Percentiles rank a stretch among this genome's conserved stretches.
Evolutionary conservation across 2,329 filamentous ascomycete genomes (phyloP).

Genomic region (Paraconiothyrium brasiliense): DNA sequence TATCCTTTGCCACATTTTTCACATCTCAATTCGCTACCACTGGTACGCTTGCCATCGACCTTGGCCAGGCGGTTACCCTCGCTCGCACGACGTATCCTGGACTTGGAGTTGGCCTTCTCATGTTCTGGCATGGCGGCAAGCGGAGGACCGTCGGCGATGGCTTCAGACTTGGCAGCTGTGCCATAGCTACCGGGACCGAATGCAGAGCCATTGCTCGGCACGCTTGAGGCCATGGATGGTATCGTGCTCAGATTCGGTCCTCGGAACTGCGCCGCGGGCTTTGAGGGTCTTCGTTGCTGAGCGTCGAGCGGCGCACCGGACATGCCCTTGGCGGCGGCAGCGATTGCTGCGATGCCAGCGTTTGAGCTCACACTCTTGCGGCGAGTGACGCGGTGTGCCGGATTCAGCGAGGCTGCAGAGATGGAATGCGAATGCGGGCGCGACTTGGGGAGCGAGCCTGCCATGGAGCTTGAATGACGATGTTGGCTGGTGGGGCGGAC

Average conservation of each 20-base stretch:
- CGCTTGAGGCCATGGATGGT: slow-evolving; percentile 72
- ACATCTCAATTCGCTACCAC: slow-evolving; percentile 88
- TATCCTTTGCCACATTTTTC: slow-evolving; percentile 99
- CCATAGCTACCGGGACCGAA: slow-evolving; percentile 49
- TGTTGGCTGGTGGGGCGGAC: slow-evolving; percentile 57
- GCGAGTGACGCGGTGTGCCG: slow-evolving; percentile 85
- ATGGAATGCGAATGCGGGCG: slow-evolving; percentile 85
- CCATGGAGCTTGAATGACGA: slow-evolving; percentile 60
- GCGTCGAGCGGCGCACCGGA: slow-evolving; percentile 67
- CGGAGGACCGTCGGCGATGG: slow-evolving; percentile 74
- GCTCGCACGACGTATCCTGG: slow-evolving; percentile 72
- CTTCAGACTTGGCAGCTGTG: slow-evolving; percentile 60
- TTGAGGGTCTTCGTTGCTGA: slow-evolving; percentile 72
- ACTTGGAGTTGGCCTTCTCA: slow-evolving; percentile 60
- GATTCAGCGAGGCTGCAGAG: slow-evolving; percentile 78
- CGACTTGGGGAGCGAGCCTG: slow-evolving; percentile 70
- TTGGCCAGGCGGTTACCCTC: slow-evolving; percentile 86
- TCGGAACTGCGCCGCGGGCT: slow-evolving; percentile 59
- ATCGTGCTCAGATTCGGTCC: slow-evolving; percentile 64
- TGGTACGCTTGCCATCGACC: slow-evolving; percentile 80
- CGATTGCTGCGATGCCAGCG: slow-evolving; percentile 75
- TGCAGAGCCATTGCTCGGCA: slow-evolving; percentile 64
- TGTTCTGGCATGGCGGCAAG: slow-evolving; percentile 58
- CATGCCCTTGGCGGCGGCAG: slow-evolving; percentile 72
- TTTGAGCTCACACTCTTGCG: slow-evolving; percentile 91